Percentiles rank a stretch among this genome's conserved stretches.
phyloP scores from a whole-genome alignment of 495 filamentous ascomycete genomes.

The Penicillium paxilli region DNA sequence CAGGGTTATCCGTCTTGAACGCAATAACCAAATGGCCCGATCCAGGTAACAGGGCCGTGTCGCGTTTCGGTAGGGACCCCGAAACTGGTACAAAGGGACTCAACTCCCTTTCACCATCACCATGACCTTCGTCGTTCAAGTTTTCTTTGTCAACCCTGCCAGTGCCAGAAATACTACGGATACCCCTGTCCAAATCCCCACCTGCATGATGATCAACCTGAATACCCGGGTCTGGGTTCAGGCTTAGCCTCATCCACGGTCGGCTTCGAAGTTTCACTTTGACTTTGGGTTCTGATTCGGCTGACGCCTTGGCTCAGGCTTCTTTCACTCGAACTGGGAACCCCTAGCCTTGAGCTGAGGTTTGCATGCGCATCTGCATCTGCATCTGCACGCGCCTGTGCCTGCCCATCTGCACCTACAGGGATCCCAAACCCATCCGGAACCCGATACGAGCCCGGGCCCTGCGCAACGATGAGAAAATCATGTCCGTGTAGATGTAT shows the following conservation, averaged over 20 bases:
- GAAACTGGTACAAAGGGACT: background rate
- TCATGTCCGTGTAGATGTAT: slow-evolving; percentile 24
- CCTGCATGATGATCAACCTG: too few species aligned
- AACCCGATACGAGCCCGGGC: slow-evolving; percentile 5
- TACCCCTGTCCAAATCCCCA: too few species aligned
- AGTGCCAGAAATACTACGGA: too few species aligned
- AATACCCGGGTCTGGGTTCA: too few species aligned
- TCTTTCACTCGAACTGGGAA: too few species aligned
- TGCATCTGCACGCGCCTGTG: too few species aligned
- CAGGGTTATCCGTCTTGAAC: slow-evolving; percentile 46
- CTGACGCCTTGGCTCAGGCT: too few species aligned
- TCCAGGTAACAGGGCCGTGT: slow-evolving; percentile 53
- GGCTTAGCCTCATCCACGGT: too few species aligned
- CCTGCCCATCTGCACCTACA: background rate
- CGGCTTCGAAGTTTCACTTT: too few species aligned
- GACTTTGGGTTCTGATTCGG: too few species aligned
- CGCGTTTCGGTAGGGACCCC: slow-evolving; percentile 52
- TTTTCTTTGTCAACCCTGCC: too few species aligned
- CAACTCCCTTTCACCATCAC: background rate
- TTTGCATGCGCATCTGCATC: too few species aligned
- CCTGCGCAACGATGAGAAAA: slow-evolving; percentile 17
- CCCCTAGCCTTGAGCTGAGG: background rate
- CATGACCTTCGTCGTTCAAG: background rate
- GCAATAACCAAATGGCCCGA: slow-evolving; percentile 42
- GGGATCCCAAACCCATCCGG: background rate